Evolutionary conservation across 2,329 filamentous ascomycete genomes (phyloP), one percentile per base, ranked within the genome.

Genomic region (Curvularia verruculosa): DNA sequence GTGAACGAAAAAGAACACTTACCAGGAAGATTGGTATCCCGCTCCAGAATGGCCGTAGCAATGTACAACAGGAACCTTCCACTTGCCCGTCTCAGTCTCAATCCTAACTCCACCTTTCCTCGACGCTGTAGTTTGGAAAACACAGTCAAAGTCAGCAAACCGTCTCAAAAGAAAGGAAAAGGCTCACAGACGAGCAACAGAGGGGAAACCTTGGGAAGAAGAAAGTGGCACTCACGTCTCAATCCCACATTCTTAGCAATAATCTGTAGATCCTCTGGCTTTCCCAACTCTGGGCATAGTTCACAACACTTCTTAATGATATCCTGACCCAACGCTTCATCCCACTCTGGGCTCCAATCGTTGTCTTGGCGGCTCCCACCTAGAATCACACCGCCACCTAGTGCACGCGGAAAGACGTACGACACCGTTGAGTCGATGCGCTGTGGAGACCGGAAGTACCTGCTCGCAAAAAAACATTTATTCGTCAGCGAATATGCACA

Each of bases 161-260:
- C 34, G 3, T 36, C 34, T 36, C 15, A 8, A 29, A 10, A 29
- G 2, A 29, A 29, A 10, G 12, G 8, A 29, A 29, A 29, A 29
- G 28, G 5, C n/a, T n/a, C n/a, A n/a, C n/a, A n/a, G n/a, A n/a
- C n/a, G n/a, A 29, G 28, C 26, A 26, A 3, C 24, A 26, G 28
- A 37, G 24, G n/a, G n/a, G 23, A 24, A 12, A 53, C 43, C 24
- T 8, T 26, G 21, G 13, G 9, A 23, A n/a, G 19, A 0, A 4
- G 15, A 9, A 10, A n/a, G n/a, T n/a, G n/a, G n/a, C 10, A 74
- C 70, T 69, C 26, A 73, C 70, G 93, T 60, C 93, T 83, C 69
- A 96, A 71, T 0, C 93, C 93, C 24, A 96, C 92, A 5, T 87
- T 89, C 72, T 96, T 91, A 10, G 91, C 83, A 49, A 96, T 83